Conservation (phyloP, 345 rosid genomes). For the Durio zibethinus region DNA sequence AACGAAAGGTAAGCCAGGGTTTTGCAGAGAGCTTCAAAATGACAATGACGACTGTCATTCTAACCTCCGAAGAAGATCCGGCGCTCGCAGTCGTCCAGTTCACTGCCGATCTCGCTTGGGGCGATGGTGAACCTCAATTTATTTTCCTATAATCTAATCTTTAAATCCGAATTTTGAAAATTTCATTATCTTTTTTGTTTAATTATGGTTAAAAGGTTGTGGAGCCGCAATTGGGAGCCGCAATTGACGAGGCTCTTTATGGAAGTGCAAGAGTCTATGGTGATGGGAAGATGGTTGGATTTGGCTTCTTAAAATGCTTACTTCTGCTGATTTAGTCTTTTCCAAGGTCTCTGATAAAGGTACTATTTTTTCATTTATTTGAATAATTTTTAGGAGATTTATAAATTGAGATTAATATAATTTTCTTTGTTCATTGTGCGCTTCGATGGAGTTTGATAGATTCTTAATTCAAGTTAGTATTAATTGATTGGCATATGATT, state of each 20-base stretch:
- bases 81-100: conserved; percentile 83
- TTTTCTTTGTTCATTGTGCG: neutral
- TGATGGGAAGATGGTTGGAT: conserved; percentile 65
- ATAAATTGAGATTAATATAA: neutral
- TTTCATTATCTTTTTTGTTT: conserved; percentile 1
- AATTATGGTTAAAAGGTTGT: conserved; percentile 41
- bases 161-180: neutral
- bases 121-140: conserved; percentile 55
- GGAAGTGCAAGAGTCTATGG: conserved; percentile 77
- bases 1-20: neutral
- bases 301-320: conserved; percentile 78
- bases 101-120: conserved; percentile 93
- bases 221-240: conserved; percentile 72
- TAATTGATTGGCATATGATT: neutral
- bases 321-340: conserved; percentile 83
- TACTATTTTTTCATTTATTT: conserved; percentile 10
- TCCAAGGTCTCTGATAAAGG: conserved; percentile 96
- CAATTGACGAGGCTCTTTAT: conserved; percentile 67
- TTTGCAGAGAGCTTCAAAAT: conserved; percentile 24
- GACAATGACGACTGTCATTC: conserved; percentile 81
- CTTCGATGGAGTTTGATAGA: neutral
- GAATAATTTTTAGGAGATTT: neutral
- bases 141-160: neutral
- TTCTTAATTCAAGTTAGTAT: neutral
- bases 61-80: conserved; percentile 93